Evolutionary conservation across 2,329 filamentous ascomycete genomes (phyloP).

Genomic region (Penicillium corylophilum): DNA sequence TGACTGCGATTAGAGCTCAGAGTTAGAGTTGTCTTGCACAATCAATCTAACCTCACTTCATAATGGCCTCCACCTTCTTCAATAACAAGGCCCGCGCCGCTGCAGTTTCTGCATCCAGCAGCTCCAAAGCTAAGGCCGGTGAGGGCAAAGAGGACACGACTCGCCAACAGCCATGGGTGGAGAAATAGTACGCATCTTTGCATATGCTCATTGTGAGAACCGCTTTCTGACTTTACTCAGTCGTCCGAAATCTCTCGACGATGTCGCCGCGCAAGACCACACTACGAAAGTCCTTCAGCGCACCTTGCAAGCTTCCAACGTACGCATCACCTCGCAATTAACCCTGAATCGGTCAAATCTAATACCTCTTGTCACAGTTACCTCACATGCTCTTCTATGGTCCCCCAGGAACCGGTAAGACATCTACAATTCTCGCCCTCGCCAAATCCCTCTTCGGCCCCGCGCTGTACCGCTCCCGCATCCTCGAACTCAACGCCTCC

Average conservation of each 20-base stretch:
- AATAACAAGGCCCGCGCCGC: conserved; percentile 82
- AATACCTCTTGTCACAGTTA: conserved; percentile 53
- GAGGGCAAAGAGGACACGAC: conserved; percentile 61
- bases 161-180: conserved; percentile 88
- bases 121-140: conserved; percentile 64
- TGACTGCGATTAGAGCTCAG: conserved; percentile 3
- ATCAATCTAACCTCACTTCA: not conserved
- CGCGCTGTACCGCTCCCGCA: conserved; percentile 84
- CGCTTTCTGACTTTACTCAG: conserved; percentile 48
- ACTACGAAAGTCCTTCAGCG: conserved; percentile 89
- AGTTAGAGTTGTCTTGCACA: not conserved
- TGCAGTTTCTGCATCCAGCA: conserved; percentile 71
- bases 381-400: conserved; percentile 99
- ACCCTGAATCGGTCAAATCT: not conserved
- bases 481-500: conserved; percentile 98
- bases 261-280: conserved; percentile 97
- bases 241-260: conserved; percentile 86
- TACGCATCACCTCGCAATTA: conserved; percentile 39
- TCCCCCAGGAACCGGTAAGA: conserved; percentile 96
- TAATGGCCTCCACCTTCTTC: conserved; percentile 81
- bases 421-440: conserved; percentile 92
- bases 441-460: conserved; percentile 97
- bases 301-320: conserved; percentile 91
- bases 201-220: not conserved
- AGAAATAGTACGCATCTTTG: conserved; percentile 76